Percentiles rank a stretch among this genome's conserved stretches.
phyloP scores from a whole-genome alignment of 1,284 basidiomycete species.

The Polyporus tsugae region DNA sequence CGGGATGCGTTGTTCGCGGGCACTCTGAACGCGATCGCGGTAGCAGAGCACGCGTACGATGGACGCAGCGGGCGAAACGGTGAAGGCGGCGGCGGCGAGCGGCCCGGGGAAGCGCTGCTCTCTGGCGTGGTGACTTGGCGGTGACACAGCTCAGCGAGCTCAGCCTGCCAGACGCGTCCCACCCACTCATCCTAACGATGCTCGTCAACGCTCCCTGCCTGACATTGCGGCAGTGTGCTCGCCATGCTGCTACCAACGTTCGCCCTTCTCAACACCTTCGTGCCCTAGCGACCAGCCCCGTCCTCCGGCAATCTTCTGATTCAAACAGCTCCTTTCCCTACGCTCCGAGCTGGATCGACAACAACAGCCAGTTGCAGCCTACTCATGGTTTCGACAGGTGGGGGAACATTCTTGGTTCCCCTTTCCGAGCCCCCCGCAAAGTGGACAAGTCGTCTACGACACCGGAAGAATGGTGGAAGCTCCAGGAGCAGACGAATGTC shows the following conservation, averaged over 20 bases:
- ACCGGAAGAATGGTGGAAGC: constrained; percentile 34
- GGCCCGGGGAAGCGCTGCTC: constrained; percentile 8
- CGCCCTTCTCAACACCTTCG: constrained; percentile 3
- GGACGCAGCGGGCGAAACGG: neutral
- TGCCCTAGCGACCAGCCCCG: constrained; percentile 13
- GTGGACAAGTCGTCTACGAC: neutral
- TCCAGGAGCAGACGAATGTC: constrained; percentile 25
- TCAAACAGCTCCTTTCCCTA: neutral
- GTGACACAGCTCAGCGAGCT: neutral
- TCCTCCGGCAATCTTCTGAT: constrained; percentile 6
- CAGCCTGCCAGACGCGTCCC: neutral
- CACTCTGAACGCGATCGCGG: constrained; percentile 14
- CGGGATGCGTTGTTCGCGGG: constrained; percentile 1
- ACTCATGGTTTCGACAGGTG: neutral
- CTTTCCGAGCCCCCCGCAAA: neutral
- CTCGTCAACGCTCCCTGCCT: constrained; percentile 13
- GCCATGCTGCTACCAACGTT: neutral
- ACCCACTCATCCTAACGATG: constrained; percentile 17
- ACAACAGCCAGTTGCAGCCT: neutral
- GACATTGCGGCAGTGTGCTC: constrained; percentile 16
- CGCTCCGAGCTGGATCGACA: constrained; percentile 10
- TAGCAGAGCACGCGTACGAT: constrained; percentile 11
- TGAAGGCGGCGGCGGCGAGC: constrained; percentile 23
- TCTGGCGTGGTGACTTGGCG: no score
- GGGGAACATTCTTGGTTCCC: neutral